Evolutionary conservation across 2,329 filamentous ascomycete species (phyloP), one percentile per base, ranked within the genome.

Genomic region (Fusarium xyrophilum): DNA sequence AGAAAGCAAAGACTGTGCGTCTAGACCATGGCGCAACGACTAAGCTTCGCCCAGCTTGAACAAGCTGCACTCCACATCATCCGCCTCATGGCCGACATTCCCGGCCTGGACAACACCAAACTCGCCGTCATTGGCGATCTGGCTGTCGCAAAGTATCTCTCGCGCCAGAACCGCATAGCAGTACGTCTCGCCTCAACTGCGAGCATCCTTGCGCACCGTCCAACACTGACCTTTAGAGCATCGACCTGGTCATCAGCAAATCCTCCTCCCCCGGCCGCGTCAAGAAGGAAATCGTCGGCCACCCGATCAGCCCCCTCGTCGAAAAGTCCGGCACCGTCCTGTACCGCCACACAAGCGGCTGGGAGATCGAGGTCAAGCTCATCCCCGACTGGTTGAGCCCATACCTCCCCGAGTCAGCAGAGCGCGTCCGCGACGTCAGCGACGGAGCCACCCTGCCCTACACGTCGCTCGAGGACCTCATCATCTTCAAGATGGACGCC

Each of bases 61-160:
- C 4, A 97, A 85, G 75, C 93, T 89, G 73, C 91, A 89, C 79
- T 97, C 92, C 15, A 97, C 93, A 78, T 95, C 92, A 58, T 94
- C 91, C 7, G 94, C 96, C 79, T 97, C 93, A 83, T 97, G 92
- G 60, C 69, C 33, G 70, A 75, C 56, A 75, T 63, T 52, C 70
- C 67, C 17, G 74, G 74, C 10, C 38, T 75, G 27, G 74, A 75
- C 52, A 75, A 74, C 60, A 75, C 74, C 43, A 64, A 61, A n/a
- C 63, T 75, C 21, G 74, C 71, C n/a, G 63, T 75, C 21, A 63
- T 73, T 43, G 74, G 74, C 8, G 74, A 75, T 43, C 27, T 75
- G 55, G 71, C 74, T 10, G 65, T 75, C 28, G 63, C 64, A 54
- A 74, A 75, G 53, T 75, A 75, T 51, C 35, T 75, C 64, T 68